phyloP scores from a whole-genome alignment of 2,329 filamentous ascomycete species.

The Xylariaceae sp. region DNA sequence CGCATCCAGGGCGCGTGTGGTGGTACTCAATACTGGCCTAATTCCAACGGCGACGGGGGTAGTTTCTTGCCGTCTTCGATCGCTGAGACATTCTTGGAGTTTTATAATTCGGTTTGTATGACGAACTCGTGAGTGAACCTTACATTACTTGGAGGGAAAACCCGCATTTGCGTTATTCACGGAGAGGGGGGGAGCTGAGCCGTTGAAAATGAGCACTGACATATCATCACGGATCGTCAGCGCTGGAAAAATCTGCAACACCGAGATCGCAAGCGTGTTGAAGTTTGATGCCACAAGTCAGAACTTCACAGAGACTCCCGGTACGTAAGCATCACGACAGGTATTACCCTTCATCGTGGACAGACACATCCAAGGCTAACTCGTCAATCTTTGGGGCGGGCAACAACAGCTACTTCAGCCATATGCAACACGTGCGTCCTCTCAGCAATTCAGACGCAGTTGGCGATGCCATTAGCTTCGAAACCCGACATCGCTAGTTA shows the following conservation, averaged over 20 bases:
- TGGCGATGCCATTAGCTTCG: conserved; percentile 6
- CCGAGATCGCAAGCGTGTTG: conserved; percentile 4
- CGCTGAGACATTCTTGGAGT: neutral
- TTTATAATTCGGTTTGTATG: conserved; percentile 1
- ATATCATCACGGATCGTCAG: neutral
- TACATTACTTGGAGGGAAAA: too few relatives aligned
- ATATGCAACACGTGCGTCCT: conserved; percentile 9
- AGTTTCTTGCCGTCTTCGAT: neutral
- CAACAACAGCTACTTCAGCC: conserved; percentile 3
- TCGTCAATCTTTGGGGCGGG: neutral
- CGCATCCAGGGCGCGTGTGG: conserved; percentile 7
- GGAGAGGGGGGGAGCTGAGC: too few relatives aligned
- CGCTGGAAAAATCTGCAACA: neutral
- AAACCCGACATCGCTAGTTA: neutral
- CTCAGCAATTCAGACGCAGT: conserved; percentile 2
- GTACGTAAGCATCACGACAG: conserved; percentile 1
- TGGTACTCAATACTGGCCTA: conserved; percentile 2
- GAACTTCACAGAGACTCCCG: conserved; percentile 5
- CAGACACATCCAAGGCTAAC: too few relatives aligned
- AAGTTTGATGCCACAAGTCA: neutral
- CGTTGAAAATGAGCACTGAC: too few relatives aligned
- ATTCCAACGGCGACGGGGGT: neutral
- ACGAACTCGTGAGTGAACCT: conserved; percentile 5
- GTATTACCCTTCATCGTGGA: too few relatives aligned
- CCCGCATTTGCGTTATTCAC: too few relatives aligned